These are phyloP conservation scores for Ananas comosus DNA, from an alignment of 176 grass and related monocot species.

Conservation along the genomic window DNA sequence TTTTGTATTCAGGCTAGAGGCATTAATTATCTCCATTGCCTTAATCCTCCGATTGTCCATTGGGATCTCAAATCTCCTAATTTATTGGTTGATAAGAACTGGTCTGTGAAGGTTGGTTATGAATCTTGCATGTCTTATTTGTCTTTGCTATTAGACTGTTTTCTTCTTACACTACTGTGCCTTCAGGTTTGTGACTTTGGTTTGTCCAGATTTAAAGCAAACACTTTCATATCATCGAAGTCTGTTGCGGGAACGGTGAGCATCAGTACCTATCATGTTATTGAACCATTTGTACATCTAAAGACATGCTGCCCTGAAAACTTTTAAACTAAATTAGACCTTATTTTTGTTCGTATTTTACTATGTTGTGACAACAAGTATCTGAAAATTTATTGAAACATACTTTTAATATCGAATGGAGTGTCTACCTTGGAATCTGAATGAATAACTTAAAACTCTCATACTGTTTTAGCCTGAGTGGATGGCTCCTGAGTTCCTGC, in stretches of 20 bases:
- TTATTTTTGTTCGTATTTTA: not conserved
- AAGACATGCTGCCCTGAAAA: not conserved
- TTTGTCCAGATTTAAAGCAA: constrained; percentile 96
- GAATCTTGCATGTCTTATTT: constrained; percentile 12
- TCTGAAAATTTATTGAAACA: not conserved
- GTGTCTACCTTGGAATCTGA: not conserved
- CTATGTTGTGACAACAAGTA: not conserved
- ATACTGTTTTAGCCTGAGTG: constrained; percentile 62
- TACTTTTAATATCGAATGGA: not conserved
- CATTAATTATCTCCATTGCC: constrained; percentile 92
- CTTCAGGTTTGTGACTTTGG: constrained; percentile 92
- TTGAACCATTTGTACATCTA: not conserved
- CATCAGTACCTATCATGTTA: not conserved
- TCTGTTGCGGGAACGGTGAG: constrained; percentile 93
- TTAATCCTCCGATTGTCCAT: constrained; percentile 94
- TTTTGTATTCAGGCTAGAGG: constrained; percentile 67
- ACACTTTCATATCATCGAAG: constrained; percentile 88
- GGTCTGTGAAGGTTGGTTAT: constrained; percentile 77
- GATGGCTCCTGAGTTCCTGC: constrained; percentile 94
- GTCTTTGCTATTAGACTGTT: constrained; percentile 1
- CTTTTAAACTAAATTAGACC: not conserved
- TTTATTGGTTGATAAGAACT: constrained; percentile 92
- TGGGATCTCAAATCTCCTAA: constrained; percentile 98
- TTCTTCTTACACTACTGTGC: not conserved
- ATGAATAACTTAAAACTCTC: not conserved